These are phyloP conservation scores for Aspergillus sclerotiicarbonarius DNA, from an alignment of 495 filamentous ascomycete genomes.

Conservation along the genomic window DNA sequence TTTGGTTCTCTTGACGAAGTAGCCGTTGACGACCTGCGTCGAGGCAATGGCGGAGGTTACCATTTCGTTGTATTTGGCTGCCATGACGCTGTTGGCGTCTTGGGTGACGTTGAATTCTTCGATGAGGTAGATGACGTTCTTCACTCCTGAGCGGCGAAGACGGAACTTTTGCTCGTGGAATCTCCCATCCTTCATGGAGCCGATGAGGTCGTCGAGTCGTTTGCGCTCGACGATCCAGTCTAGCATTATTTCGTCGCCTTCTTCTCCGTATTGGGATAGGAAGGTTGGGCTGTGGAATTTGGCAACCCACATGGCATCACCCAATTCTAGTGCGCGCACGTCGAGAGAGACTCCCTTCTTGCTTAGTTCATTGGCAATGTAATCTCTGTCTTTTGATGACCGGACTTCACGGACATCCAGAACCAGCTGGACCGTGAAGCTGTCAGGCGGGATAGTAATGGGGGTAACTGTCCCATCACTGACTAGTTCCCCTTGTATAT, in stretches of 20 bases:
- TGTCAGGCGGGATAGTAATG: constrained; percentile 58
- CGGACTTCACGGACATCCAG: constrained; percentile 78
- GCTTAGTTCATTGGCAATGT: constrained; percentile 70
- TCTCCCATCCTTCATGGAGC: constrained; percentile 77
- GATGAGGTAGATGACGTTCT: constrained; percentile 77
- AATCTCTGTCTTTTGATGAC: constrained; percentile 72
- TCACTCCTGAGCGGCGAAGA: constrained; percentile 65
- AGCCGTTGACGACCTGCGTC: constrained; percentile 79
- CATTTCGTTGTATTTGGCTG: constrained; percentile 58
- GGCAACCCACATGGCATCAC: constrained; percentile 80
- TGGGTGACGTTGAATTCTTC: constrained; percentile 65
- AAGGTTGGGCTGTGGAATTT: constrained; percentile 59
- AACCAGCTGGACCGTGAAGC: constrained; percentile 71
- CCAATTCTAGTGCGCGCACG: constrained; percentile 66
- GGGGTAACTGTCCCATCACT: constrained; percentile 35
- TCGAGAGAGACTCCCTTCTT: constrained; percentile 64
- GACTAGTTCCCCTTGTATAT: constrained; percentile 4
- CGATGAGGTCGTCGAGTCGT: constrained; percentile 74
- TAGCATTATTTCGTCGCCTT: constrained; percentile 72
- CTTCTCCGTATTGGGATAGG: constrained; percentile 54
- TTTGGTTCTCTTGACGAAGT: constrained; percentile 75
- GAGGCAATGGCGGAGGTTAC: constrained; percentile 73
- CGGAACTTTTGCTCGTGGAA: constrained; percentile 88
- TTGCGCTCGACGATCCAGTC: constrained; percentile 86
- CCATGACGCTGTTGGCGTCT: constrained; percentile 28